Evolutionary conservation across 176 grass and related monocot species (phyloP).

Genomic region (Alloteropsis semialata): DNA sequence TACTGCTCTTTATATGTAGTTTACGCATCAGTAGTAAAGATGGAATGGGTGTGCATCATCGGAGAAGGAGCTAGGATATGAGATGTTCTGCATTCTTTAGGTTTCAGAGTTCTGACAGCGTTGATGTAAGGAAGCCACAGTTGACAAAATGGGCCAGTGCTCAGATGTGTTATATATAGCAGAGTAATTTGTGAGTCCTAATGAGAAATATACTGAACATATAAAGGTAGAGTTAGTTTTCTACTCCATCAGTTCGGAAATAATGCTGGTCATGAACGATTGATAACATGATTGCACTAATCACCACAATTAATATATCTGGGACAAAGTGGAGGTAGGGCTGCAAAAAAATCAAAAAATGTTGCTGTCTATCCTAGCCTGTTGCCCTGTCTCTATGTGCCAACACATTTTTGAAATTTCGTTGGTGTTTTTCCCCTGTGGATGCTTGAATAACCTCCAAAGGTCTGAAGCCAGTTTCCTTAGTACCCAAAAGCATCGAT

Average conservation of each 20-base stretch:
- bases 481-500: not conserved
- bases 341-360: not conserved
- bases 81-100: not conserved
- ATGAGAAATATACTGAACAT: not conserved
- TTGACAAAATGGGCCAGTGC: not conserved
- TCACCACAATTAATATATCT: not conserved
- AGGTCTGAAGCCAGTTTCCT: not conserved
- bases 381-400: slow-evolving; percentile 2
- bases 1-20: not conserved
- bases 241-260: not conserved
- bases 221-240: not conserved
- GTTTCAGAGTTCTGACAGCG: not conserved
- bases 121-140: not conserved
- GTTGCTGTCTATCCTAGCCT: not conserved
- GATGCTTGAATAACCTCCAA: not conserved
- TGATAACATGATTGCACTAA: not conserved
- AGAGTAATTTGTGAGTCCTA: not conserved
- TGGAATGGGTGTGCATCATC: not conserved
- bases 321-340: not conserved
- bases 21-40: not conserved
- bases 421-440: not conserved
- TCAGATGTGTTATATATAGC: too few relatives aligned
- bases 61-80: not conserved
- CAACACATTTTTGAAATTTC: not conserved
- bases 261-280: not conserved